phyloP scores from a whole-genome alignment of 768 basidiomycete species.

The Suillus occidentalis region DNA sequence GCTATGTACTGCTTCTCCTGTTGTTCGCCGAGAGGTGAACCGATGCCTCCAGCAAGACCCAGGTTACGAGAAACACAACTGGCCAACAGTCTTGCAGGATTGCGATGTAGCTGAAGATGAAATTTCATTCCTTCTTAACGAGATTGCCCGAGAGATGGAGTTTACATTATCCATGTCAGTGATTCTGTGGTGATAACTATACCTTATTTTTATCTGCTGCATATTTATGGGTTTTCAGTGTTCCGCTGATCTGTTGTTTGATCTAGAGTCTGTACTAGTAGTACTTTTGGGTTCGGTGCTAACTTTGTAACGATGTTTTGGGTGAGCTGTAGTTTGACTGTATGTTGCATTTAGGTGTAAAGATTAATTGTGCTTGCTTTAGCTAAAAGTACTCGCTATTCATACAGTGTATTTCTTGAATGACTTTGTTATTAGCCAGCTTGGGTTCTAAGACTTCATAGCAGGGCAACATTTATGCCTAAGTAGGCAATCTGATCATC shows the following conservation, averaged over 20 bases:
- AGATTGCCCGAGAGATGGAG: conserved; percentile 28
- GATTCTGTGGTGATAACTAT: neutral
- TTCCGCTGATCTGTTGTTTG: neutral
- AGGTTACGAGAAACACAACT: conserved; percentile 30
- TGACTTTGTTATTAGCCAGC: neutral
- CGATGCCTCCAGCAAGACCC: conserved; percentile 23
- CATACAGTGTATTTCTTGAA: neutral
- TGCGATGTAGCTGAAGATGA: conserved; percentile 20
- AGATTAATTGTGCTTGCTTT: neutral
- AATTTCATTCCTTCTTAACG: conserved; percentile 21
- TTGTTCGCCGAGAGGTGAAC: conserved; percentile 22
- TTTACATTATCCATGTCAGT: neutral
- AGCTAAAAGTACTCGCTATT: neutral
- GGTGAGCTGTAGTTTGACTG: neutral
- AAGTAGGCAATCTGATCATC: neutral
- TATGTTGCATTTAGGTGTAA: neutral
- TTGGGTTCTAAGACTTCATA: neutral
- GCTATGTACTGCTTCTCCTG: conserved; percentile 16
- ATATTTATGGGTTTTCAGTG: neutral
- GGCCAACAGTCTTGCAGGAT: conserved; percentile 24
- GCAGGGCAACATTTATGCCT: neutral
- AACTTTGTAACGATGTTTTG: neutral
- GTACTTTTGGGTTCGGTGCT: neutral
- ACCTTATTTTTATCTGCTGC: neutral
- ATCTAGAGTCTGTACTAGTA: neutral